These are phyloP conservation scores for Glycine tomentella DNA, from an alignment of 306 rosid species.

Conservation along the genomic window DNA sequence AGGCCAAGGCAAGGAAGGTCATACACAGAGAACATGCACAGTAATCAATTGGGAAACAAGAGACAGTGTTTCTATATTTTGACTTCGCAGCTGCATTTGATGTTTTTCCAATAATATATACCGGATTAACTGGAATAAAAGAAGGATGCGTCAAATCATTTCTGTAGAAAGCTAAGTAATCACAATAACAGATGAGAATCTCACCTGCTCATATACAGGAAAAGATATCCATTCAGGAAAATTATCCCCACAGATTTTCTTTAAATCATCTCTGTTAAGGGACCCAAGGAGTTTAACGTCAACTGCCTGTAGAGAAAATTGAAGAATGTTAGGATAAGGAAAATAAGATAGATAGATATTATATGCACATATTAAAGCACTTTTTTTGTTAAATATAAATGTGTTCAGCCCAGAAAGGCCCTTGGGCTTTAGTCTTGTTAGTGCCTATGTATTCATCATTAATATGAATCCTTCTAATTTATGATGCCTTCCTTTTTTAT, in stretches of 20 bases:
- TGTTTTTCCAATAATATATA: conserved; percentile 26
- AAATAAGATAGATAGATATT: too few relatives aligned
- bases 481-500: background rate
- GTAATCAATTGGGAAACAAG: conserved; percentile 32
- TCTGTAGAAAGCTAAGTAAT: conserved; percentile 33
- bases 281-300: conserved; percentile 92
- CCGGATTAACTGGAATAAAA: conserved; percentile 16
- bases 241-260: conserved; percentile 87
- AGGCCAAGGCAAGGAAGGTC: conserved; percentile 43
- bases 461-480: background rate
- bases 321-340: conserved; percentile 11
- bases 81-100: conserved; percentile 34
- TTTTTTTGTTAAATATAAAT: conserved; percentile 19
- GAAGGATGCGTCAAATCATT: background rate
- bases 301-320: conserved; percentile 72
- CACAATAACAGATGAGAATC: conserved; percentile 17
- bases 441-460: background rate
- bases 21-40: conserved; percentile 35
- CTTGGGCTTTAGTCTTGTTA: background rate
- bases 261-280: conserved; percentile 85
- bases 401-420: conserved; percentile 15
- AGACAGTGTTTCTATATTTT: conserved; percentile 6
- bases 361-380: background rate
- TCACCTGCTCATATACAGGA: conserved; percentile 91
- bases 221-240: conserved; percentile 97